Conservation (phyloP, 805 yeast genomes). For the Yamadazyma laniorum region DNA sequence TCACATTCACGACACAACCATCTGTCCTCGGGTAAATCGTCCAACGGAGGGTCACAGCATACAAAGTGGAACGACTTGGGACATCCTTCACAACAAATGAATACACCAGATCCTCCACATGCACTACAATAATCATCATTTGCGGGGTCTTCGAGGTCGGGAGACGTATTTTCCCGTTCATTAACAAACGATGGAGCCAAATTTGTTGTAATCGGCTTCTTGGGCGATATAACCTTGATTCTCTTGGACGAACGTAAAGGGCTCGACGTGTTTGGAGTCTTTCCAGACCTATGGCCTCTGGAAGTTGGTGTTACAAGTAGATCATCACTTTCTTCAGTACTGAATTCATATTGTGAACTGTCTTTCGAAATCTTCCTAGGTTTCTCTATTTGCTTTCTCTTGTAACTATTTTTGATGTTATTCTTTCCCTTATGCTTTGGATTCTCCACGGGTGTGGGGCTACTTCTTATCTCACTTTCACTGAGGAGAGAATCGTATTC, state of each 20-base stretch:
- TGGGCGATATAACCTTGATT: slow-evolving; percentile 32
- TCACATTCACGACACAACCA: slow-evolving; percentile 87
- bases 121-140: slow-evolving; percentile 92
- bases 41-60: slow-evolving; percentile 88
- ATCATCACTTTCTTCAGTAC: too few relatives aligned
- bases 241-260: slow-evolving; percentile 20
- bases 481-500: slow-evolving; percentile 12
- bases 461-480: slow-evolving; percentile 20
- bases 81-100: slow-evolving; percentile 91
- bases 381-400: too few relatives aligned
- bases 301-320: slow-evolving; percentile 2
- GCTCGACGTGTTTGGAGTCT: slow-evolving; percentile 6
- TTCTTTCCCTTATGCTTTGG: too few relatives aligned
- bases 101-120: slow-evolving; percentile 86
- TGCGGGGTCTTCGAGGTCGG: slow-evolving; percentile 14
- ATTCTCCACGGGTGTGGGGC: slow-evolving; percentile 9
- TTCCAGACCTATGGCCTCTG: slow-evolving; percentile 10
- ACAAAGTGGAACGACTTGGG: slow-evolving; percentile 89
- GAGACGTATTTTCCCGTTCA: slow-evolving; percentile 1
- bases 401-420: too few relatives aligned
- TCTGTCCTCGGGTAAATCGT: slow-evolving; percentile 81
- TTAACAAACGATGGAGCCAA: slow-evolving; percentile 3
- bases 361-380: background rate
- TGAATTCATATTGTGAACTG: too few relatives aligned
- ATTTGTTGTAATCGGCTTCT: slow-evolving; percentile 20